Percentiles rank a stretch among this genome's conserved stretches.
Evolutionary conservation across 2,329 filamentous ascomycete species (phyloP).

Genomic region (Chrysoporthe cubensis): DNA sequence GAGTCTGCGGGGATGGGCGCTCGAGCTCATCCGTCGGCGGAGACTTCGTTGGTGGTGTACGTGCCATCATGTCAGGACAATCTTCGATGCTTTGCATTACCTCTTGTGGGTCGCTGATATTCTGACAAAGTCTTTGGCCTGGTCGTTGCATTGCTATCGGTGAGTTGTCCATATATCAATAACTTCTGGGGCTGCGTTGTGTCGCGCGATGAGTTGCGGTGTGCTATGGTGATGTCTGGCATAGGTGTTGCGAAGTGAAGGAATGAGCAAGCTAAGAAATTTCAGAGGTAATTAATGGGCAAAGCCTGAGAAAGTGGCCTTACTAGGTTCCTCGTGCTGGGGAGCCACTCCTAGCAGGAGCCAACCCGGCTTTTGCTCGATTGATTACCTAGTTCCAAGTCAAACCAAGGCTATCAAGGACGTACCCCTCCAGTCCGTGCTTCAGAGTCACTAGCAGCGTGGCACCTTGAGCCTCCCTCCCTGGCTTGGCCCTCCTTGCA

Average conservation of each 20-base stretch:
- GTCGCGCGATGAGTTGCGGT: not conserved
- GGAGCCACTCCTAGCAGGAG: constrained; percentile 15
- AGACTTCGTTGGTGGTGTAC: not conserved
- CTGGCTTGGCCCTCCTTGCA: constrained; percentile 19
- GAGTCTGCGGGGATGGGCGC: not conserved
- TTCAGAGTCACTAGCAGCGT: constrained; percentile 20
- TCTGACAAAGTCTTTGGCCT: not conserved
- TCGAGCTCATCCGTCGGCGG: not conserved
- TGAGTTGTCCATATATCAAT: not conserved
- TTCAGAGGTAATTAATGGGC: constrained; percentile 15
- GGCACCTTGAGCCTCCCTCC: constrained; percentile 15
- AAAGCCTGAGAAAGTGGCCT: constrained; percentile 11
- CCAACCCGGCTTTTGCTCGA: constrained; percentile 9
- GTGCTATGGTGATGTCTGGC: not conserved
- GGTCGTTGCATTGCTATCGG: not conserved
- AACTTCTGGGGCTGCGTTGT: not conserved
- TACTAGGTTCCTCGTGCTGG: constrained; percentile 19
- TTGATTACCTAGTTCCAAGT: constrained; percentile 16
- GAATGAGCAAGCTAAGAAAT: constrained; percentile 27
- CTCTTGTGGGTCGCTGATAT: not conserved
- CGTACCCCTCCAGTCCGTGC: constrained; percentile 8
- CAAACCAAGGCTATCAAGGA: constrained; percentile 10
- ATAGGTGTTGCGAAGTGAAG: constrained; percentile 15
- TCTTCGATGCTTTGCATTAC: not conserved
- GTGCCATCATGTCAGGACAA: not conserved